Evolutionary conservation across 495 filamentous ascomycete genomes (phyloP), one percentile per base, ranked within the genome.

Genomic region (Talaromyces nanjingensis): DNA sequence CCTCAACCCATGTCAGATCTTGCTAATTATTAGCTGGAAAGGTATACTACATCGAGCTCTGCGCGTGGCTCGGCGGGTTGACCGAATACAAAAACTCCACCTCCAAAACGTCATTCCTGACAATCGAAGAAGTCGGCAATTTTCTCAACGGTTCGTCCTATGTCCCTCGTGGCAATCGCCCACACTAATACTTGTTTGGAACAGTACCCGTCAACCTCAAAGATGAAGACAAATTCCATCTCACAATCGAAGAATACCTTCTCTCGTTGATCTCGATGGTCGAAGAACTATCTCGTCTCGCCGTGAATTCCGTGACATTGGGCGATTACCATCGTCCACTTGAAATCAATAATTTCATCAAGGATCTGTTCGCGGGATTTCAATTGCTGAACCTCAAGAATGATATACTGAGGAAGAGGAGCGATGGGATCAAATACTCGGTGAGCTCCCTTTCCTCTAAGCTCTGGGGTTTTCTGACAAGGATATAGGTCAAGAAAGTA

Each of bases 311-410:
- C 2, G 94, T 98, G 67, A 98, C 93, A 0, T 79, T 97, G 45
- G 92, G 92, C 55, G 93, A 98, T 76, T 92, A 89, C 65, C 78
- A 84, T 34, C 83, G 93, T 31, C 93, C 94, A 27, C 78, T 92
- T 58, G 84, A 89, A 73, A 96, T 98, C 73, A 89, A 89, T 69
- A 82, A 84, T 64, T 98, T 98, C 72, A 88, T 97, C 78, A 97
- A 97, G 78, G 92, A 98, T 70, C 76, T 98, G 14, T 92, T 96
- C 64, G 90, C 92, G 6, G 93, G 92, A 6, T 98, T 98, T 77
- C 96, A 98, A 82, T 83, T 98, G 52, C 82, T 98, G 65, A 97
- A 98, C 71, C 76, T 98, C 64, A 98, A 98, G 84, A 98, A 98
- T 71, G 94, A 98, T 70, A 84, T 86, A 14, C 77, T 98, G 69